Evolutionary conservation across 176 grass and related monocot species (phyloP).

Genomic region (Tuctoria greenei): DNA sequence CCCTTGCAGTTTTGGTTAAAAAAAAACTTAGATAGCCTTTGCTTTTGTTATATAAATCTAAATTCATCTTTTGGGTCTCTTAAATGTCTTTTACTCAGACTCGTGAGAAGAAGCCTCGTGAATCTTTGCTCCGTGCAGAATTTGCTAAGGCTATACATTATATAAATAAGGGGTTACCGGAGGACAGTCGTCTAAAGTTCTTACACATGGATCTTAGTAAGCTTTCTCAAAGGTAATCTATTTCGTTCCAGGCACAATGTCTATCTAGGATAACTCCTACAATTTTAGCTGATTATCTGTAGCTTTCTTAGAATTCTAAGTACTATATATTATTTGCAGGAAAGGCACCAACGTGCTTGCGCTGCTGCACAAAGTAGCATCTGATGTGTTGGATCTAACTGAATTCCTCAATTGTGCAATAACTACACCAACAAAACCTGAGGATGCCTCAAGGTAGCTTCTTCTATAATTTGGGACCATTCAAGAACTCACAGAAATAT

Average conservation of each 20-base stretch:
- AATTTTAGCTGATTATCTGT: conserved; percentile 23
- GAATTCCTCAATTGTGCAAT: conserved; percentile 72
- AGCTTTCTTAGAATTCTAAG: conserved; percentile 19
- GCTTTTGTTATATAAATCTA: conserved; percentile 26
- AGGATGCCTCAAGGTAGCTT: conserved; percentile 49
- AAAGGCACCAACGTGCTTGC: conserved; percentile 67
- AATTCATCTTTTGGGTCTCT: conserved; percentile 25
- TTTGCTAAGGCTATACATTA: conserved; percentile 88
- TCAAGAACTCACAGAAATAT: conserved; percentile 5
- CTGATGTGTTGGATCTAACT: conserved; percentile 77
- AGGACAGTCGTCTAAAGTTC: conserved; percentile 72
- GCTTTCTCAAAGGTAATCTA: conserved; percentile 73
- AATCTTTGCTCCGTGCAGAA: conserved; percentile 86
- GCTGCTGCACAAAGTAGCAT: conserved; percentile 69
- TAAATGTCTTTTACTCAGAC: conserved; percentile 59
- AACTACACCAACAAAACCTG: conserved; percentile 38
- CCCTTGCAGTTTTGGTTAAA: too few species aligned
- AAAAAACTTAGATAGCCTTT: conserved; percentile 17
- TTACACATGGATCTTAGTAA: conserved; percentile 99
- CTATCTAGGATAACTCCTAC: conserved; percentile 4
- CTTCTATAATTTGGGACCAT: conserved; percentile 24
- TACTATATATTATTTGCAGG: conserved; percentile 47
- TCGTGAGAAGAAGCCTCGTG: conserved; percentile 93
- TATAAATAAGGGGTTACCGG: conserved; percentile 76
- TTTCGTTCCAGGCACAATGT: conserved; percentile 10